Base-by-base conservation (phyloP, 2,329 filamentous ascomycete species). In the Polytolypa hystricis region DNA sequence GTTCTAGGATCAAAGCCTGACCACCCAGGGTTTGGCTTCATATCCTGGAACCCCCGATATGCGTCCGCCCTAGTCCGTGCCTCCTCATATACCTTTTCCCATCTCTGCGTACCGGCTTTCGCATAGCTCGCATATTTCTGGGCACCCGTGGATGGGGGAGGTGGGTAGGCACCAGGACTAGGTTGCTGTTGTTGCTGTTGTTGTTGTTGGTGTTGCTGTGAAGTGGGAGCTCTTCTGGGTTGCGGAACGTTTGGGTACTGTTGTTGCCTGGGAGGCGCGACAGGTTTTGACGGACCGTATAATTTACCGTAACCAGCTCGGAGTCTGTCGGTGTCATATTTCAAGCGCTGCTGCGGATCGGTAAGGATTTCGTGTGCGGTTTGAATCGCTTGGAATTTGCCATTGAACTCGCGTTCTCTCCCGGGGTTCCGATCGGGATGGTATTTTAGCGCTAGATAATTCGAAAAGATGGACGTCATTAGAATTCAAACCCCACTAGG, bases 391-490 rank as follows among this genome's bases (percentile, higher is more conserved):
- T 93, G 83, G 52, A 94, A 94, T 52, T 84, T 82, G 20, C 80
- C 70, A 46, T 83, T 84, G 53, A 81, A 81, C 52, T 89, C 84
- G 39, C 74, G 63, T 60, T 93, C 85, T 52, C 74, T 76, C 35
- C 86, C 86, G 8, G 81, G 84, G 53, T 94, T 93, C 41, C 86
- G 80, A 56, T 94, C 86, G 5, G 86, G 86, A 53, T 94, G 86
- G 52, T 82, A 93, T 57, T 83, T 82, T 31, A 93, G 67, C 32
- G 85, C 85, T 85, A 39, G 3, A 16, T 8, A 14, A 9, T 10
- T 7, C n/a, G n/a, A 20, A 31, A 30, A 30, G 10, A 37, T 2
- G 27, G 19, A 12, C 23, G 34, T 17, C 12, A 35, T 18, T 18
- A 17, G 7, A n/a, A 8, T 30, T 30, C 7, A 7, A 12, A 8